These are phyloP conservation scores for Phaffomyces antillensis DNA, from an alignment of 805 yeast genomes.

Conservation along the genomic window DNA sequence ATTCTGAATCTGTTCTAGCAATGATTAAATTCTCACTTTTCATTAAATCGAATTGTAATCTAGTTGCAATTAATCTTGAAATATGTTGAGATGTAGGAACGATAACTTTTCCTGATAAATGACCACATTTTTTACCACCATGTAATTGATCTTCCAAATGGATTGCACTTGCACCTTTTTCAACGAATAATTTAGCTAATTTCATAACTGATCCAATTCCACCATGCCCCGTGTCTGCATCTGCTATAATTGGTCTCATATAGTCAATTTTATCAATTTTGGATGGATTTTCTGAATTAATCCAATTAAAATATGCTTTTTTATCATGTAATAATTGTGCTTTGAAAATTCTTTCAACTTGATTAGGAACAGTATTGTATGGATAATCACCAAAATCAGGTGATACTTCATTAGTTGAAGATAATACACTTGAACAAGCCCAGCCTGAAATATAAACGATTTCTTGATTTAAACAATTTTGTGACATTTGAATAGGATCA, in stretches of 20 bases:
- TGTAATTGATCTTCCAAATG: constrained; percentile 59
- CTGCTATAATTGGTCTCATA: constrained; percentile 56
- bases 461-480: constrained; percentile 44
- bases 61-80: constrained; percentile 46
- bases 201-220: constrained; percentile 58
- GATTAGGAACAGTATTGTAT: constrained; percentile 62
- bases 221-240: constrained; percentile 64
- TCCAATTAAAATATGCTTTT: constrained; percentile 38
- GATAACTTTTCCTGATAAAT: constrained; percentile 52
- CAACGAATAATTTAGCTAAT: constrained; percentile 58
- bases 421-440: constrained; percentile 51
- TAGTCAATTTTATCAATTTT: constrained; percentile 35
- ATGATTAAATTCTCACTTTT: constrained; percentile 49
- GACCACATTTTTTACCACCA: constrained; percentile 64
- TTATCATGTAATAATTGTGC: constrained; percentile 54
- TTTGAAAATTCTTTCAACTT: constrained; percentile 50
- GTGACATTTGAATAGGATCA: constrained; percentile 59
- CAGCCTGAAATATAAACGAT: constrained; percentile 53
- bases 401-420: constrained; percentile 55
- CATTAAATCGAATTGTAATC: constrained; percentile 62
- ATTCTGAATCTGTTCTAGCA: constrained; percentile 56
- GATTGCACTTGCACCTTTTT: constrained; percentile 59
- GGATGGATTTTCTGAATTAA: constrained; percentile 18
- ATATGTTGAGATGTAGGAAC: constrained; percentile 55
- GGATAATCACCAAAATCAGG: constrained; percentile 69